phyloP scores from a whole-genome alignment of 352 stramenopile genomes.

The Lagenidium giganteum region DNA sequence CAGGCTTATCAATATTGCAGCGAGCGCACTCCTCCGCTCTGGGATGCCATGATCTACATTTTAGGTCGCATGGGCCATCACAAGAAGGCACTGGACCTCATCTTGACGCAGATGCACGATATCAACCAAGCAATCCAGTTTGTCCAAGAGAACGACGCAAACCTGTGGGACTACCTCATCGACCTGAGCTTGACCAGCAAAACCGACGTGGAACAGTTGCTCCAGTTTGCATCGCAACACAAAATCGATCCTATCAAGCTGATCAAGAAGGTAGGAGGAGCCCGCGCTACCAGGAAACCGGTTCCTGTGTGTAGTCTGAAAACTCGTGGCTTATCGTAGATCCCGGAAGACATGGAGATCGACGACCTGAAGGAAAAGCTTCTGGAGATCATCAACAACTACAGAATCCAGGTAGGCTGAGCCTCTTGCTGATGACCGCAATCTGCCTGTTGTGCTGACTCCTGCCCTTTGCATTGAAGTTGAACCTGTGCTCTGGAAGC shows the following conservation, averaged over 20 bases:
- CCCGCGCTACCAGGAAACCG: too few relatives aligned
- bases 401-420: conserved; percentile 62
- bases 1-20: conserved; percentile 79
- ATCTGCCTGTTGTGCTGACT: not conserved
- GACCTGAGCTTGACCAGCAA: conserved; percentile 74
- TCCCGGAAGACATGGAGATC: conserved; percentile 80
- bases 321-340: conserved; percentile 26
- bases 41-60: conserved; percentile 87
- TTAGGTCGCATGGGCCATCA: conserved; percentile 82
- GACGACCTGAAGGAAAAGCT: conserved; percentile 79
- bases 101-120: conserved; percentile 74
- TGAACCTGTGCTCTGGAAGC: conserved; percentile 72
- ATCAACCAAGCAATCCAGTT: conserved; percentile 84
- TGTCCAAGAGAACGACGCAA: conserved; percentile 71
- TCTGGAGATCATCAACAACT: conserved; percentile 74
- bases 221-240: conserved; percentile 69
- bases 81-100: conserved; percentile 79
- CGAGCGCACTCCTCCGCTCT: conserved; percentile 61
- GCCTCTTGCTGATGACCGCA: not conserved
- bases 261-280: conserved; percentile 75
- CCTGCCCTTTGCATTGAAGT: conserved; percentile 20
- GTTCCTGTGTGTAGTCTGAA: not conserved
- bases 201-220: conserved; percentile 66
- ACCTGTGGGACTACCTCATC: conserved; percentile 81
- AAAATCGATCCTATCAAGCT: conserved; percentile 85